phyloP scores from a whole-genome alignment of 2,329 filamentous ascomycete genomes.

The Chaetomium strumarium region DNA sequence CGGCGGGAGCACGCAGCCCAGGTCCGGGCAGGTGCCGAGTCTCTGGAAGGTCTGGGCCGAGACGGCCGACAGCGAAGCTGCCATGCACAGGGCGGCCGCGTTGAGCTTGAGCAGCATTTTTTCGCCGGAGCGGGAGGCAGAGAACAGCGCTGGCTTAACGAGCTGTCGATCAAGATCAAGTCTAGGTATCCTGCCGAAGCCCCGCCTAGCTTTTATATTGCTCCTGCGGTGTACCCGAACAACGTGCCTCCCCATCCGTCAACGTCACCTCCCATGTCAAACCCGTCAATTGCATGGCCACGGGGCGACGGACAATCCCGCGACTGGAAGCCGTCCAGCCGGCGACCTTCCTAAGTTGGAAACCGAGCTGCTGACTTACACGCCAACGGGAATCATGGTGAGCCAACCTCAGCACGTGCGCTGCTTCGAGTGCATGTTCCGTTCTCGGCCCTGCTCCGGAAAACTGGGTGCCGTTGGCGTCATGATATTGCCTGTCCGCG shows the following conservation, averaged over 20 bases:
- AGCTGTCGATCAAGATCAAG: slow-evolving; percentile 1
- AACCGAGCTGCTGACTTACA: background rate
- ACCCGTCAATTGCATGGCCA: background rate
- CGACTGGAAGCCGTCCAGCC: background rate
- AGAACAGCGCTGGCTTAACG: background rate
- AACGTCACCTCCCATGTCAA: background rate
- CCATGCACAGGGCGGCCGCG: slow-evolving; percentile 26
- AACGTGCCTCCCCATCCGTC: slow-evolving; percentile 4
- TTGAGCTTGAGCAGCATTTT: slow-evolving; percentile 23
- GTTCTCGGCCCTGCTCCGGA: background rate
- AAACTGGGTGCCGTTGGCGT: background rate
- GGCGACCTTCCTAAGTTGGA: slow-evolving; percentile 7
- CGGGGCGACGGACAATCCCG: slow-evolving; percentile 1
- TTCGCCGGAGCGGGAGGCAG: slow-evolving; percentile 3
- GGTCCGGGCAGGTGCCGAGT: slow-evolving; percentile 51
- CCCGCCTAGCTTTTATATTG: slow-evolving; percentile 10
- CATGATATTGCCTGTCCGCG: background rate
- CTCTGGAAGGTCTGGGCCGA: slow-evolving; percentile 55
- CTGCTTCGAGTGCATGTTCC: background rate
- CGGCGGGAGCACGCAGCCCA: slow-evolving; percentile 56
- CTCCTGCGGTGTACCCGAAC: slow-evolving; percentile 5
- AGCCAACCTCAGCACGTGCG: slow-evolving; percentile 14
- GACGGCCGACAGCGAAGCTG: slow-evolving; percentile 35
- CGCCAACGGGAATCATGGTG: slow-evolving; percentile 13
- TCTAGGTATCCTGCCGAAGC: background rate